Evolutionary conservation across 805 yeast species (phyloP), one percentile per base, ranked within the genome.

Genomic region (Komagataella pastoris): DNA sequence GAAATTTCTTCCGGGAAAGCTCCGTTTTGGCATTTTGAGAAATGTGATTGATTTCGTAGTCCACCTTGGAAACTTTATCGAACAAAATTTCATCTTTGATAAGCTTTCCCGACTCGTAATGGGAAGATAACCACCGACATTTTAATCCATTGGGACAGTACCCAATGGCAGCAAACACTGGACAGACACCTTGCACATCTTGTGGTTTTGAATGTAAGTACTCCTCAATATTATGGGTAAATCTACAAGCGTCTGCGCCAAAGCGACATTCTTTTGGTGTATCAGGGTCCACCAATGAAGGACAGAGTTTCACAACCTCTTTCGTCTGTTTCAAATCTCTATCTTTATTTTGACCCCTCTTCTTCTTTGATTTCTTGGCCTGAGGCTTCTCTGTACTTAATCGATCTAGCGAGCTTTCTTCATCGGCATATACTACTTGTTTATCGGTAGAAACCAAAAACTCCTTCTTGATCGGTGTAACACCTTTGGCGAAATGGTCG

Each of bases 91-190:
- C 63, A 60, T 79, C 81, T 51, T 65, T 72, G 43, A 73, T 54
- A 18, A 83, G 65, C 54, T 64, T 68, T 51, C 67, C 70, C 17
- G 73, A 66, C 52, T 71, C 83, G 60, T 70, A 76, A 68, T 93
- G 98, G 14, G 87, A 77, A 3, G 76, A 69, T 53, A 93, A 74
- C 88, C 96, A 93, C 59, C 97, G 79, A 69, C 99, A 93, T 65
- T 88, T 91, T 59, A 87, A 68, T 0, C 99, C 99, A 55, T 85
- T 77, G 3, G 96, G 96, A 72, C 99, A 93, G 61, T 79, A 82
- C 0, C 99, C 99, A 43, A 88, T 71, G 1, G 85, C 83, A 40
- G 70, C 71, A 62, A 70, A 89, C 3, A 88, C 96, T 0, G 99
- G 98, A 67, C 99, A 93, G 1, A 60, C 61, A 0, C 95, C 95